Percentiles rank a stretch among this genome's conserved stretches.
Conservation (phyloP, 2,329 filamentous ascomycete species). For the Cercospora sp. region DNA sequence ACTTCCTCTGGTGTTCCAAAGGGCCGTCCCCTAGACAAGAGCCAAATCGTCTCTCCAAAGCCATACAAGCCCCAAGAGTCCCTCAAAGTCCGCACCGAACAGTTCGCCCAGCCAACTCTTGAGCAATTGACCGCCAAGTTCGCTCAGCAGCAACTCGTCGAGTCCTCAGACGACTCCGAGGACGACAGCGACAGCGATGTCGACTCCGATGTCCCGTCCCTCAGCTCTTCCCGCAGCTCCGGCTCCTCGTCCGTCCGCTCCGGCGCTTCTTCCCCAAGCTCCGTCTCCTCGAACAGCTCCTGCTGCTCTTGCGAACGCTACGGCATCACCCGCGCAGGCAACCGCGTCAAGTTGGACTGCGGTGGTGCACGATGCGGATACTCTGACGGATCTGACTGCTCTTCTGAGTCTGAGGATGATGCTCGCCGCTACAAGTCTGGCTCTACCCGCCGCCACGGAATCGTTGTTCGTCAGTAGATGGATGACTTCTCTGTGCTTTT, state of each 20-base stretch:
- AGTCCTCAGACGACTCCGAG: conserved; percentile 70
- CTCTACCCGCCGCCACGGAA: conserved; percentile 49
- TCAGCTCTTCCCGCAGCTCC: conserved; percentile 67
- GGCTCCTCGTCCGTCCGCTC: conserved; percentile 32
- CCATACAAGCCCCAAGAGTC: conserved; percentile 85
- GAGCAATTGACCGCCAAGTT: conserved; percentile 71
- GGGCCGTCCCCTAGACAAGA: conserved; percentile 82
- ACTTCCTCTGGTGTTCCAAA: conserved; percentile 67
- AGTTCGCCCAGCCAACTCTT: conserved; percentile 73
- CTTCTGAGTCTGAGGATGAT: conserved; percentile 63
- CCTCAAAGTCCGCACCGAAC: conserved; percentile 77
- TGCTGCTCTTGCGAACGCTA: conserved; percentile 93
- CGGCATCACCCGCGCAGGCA: conserved; percentile 86
- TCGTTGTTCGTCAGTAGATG: conserved; percentile 42
- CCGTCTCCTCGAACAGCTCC: conserved; percentile 52
- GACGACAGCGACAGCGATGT: conserved; percentile 52
- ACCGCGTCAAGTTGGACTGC: conserved; percentile 94
- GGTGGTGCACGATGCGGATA: conserved; percentile 85
- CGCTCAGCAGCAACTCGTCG: conserved; percentile 47
- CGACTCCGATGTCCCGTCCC: conserved; percentile 50
- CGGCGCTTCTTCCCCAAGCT: conserved; percentile 46
- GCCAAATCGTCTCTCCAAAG: conserved; percentile 87
- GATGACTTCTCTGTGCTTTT: conserved; percentile 3
- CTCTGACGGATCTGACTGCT: conserved; percentile 68
- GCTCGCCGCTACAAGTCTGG: conserved; percentile 23